These are phyloP conservation scores for Vanderwaltozyma tropicalis DNA, from an alignment of 805 yeast genomes.

Conservation along the genomic window DNA sequence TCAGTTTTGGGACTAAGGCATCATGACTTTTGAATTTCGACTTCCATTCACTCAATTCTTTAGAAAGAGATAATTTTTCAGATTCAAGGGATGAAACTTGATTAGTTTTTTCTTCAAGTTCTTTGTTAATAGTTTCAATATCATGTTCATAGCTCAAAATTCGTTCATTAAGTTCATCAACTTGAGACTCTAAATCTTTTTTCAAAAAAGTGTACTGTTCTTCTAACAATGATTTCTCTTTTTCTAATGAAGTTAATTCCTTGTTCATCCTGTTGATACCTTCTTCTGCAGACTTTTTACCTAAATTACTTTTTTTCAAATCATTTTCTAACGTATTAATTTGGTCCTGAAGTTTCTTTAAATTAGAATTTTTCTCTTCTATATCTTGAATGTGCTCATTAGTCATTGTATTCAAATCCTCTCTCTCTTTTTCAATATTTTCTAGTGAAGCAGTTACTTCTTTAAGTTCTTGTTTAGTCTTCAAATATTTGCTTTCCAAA, in stretches of 20 bases:
- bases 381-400: conserved; percentile 23
- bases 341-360: conserved; percentile 11
- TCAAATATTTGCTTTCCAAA: conserved; percentile 10
- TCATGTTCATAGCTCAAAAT: background rate
- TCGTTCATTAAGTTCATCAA: background rate
- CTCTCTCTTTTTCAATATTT: conserved; percentile 9
- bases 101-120: conserved; percentile 12
- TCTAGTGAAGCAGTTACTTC: conserved; percentile 9
- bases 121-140: conserved; percentile 4
- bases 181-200: conserved; percentile 32
- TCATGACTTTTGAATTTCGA: conserved; percentile 25
- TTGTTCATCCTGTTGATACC: conserved; percentile 87
- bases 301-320: conserved; percentile 20
- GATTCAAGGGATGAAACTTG: conserved; percentile 9
- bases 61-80: conserved; percentile 7
- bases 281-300: conserved; percentile 60
- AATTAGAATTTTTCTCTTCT: too few species aligned
- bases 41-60: conserved; percentile 20
- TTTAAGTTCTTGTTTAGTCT: conserved; percentile 1
- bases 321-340: conserved; percentile 18
- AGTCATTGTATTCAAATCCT: conserved; percentile 13
- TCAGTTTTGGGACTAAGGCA: conserved; percentile 32
- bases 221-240: conserved; percentile 45
- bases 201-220: conserved; percentile 34
- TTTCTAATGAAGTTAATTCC: conserved; percentile 59